phyloP scores from a whole-genome alignment of 2,329 filamentous ascomycete genomes.

The Monosporascus cannonballus region DNA sequence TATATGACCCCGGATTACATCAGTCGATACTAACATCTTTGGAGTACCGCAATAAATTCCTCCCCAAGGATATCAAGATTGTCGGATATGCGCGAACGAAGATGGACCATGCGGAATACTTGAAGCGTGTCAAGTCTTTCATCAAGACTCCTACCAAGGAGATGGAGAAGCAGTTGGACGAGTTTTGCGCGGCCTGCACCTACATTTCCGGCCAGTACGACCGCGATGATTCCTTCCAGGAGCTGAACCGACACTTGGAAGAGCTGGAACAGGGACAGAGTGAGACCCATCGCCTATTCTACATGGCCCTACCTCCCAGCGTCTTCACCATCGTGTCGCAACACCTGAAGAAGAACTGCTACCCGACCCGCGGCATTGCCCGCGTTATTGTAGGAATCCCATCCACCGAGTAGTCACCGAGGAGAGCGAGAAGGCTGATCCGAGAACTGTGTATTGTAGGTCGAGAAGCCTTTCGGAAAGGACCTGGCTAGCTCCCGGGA shows the following conservation, averaged over 20 bases:
- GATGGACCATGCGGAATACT: constrained; percentile 96
- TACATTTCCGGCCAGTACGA: constrained; percentile 98
- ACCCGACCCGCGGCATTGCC: constrained; percentile 82
- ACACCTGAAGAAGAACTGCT: constrained; percentile 95
- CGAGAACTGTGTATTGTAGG: constrained; percentile 42
- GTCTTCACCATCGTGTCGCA: constrained; percentile 98
- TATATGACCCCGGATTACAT: background rate
- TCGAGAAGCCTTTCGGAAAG: constrained; percentile 99
- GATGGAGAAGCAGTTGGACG: constrained; percentile 87
- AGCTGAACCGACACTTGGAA: constrained; percentile 78
- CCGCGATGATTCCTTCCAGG: constrained; percentile 87
- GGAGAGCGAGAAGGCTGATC: background rate
- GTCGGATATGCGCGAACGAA: constrained; percentile 98
- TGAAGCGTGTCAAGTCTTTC: constrained; percentile 91
- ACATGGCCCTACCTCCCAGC: constrained; percentile 97
- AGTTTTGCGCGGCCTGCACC: constrained; percentile 82
- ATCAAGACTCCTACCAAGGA: constrained; percentile 99
- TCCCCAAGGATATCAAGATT: constrained; percentile 92
- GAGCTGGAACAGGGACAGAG: constrained; percentile 75
- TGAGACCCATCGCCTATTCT: constrained; percentile 91
- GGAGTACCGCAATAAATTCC: constrained; percentile 97
- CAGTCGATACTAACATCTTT: constrained; percentile 13
- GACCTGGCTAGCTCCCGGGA: constrained; percentile 91
- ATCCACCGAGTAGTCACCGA: background rate
- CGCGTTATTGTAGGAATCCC: constrained; percentile 74